Base-by-base conservation (phyloP, 148 eudicot species). In the Diospyros lotus region DNA sequence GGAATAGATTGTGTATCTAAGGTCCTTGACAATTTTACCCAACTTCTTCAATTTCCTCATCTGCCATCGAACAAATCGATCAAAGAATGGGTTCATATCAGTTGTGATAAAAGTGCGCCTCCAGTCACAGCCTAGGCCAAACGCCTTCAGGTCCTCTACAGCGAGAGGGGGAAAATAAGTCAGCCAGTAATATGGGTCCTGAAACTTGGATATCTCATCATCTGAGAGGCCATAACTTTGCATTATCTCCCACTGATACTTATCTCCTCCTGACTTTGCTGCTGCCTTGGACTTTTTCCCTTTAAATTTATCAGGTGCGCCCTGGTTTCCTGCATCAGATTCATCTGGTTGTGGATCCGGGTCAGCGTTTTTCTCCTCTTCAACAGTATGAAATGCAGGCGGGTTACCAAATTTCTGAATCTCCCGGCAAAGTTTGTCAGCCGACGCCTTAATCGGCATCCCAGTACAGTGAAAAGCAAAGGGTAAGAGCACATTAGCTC, bases 221-320 rank as follows among this genome's bases (percentile, higher is more conserved):
- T 91, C 93, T 2, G 93, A 77, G 64, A 94, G 85, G 43, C 91
- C 97, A 81, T 84, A 94, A 78, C 93, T 90, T 69, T 80, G 86
- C 98, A 94, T 91, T 74, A 94, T 94, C 84, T 94, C 91, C 98
- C 97, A 94, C 72, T 94, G 94, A 77, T 91, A 91, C 69, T 85
- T 81, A 73, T 87, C 88, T 1, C 82, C 85, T 51, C 97, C 93
- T 56, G 91, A 41, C 77, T 94, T 94, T 12, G 98, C 86, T 58
- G 83, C 81, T 64, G 86, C 93, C 84, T 94, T 94, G 6, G 97
- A 94, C 77, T 91, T 94, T 79, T 94, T 94, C 1, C 97, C 94
- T 83, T 88, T 94, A 58, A 87, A 93, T 66, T 89, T 85, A 17
- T 82, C 93, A 14, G 92, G 91, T 42, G 76, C 77, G 10, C 74